These are phyloP conservation scores for Limnanthes douglasii DNA, from an alignment of 345 rosid species.

Conservation along the genomic window DNA sequence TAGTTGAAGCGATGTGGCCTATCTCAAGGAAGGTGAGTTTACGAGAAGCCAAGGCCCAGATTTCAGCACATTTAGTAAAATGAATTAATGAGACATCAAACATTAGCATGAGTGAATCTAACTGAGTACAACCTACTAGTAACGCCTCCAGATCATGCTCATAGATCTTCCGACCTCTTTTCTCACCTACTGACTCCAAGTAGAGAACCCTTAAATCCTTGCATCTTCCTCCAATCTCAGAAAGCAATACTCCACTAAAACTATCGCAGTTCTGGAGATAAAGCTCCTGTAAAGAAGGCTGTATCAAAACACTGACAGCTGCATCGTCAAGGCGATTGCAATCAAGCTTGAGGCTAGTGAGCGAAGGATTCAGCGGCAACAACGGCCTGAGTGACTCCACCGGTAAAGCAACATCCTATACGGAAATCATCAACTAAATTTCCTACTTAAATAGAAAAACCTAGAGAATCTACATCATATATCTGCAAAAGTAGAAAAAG, in stretches of 20 bases:
- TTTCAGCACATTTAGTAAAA: constrained; percentile 42
- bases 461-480: constrained; percentile 3
- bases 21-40: constrained; percentile 76
- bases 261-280: constrained; percentile 54
- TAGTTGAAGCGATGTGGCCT: constrained; percentile 62
- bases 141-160: constrained; percentile 66
- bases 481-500: background rate
- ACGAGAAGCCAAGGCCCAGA: constrained; percentile 62
- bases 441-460: background rate
- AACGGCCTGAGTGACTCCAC: constrained; percentile 45
- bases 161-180: constrained; percentile 54
- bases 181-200: constrained; percentile 83
- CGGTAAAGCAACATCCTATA: constrained; percentile 12
- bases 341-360: constrained; percentile 64
- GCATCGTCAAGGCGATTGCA: constrained; percentile 62
- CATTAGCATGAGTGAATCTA: constrained; percentile 58
- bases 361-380: constrained; percentile 52
- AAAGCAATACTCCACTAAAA: constrained; percentile 68
- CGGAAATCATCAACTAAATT: background rate
- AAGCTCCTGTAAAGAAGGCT: constrained; percentile 55
- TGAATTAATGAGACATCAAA: constrained; percentile 62
- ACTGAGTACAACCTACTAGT: constrained; percentile 54
- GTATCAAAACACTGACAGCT: constrained; percentile 29
- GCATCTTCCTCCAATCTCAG: constrained; percentile 63
- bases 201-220: constrained; percentile 54